These are phyloP conservation scores for Trichoderma cornu-damae DNA, from an alignment of 2,329 filamentous ascomycete genomes.

Conservation along the genomic window DNA sequence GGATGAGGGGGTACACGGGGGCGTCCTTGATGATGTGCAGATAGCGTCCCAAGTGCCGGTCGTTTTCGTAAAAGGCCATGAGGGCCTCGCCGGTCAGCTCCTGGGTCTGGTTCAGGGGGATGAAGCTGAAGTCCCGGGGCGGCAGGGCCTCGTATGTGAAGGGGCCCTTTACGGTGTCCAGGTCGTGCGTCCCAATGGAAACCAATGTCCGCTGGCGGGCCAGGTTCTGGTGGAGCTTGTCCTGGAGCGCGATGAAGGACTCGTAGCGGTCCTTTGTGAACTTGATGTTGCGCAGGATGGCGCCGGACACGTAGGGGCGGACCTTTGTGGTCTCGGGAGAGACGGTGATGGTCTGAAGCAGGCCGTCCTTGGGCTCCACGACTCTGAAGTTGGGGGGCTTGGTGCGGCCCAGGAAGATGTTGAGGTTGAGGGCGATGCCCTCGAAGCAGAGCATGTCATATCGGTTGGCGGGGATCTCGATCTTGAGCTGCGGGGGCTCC, in stretches of 20 bases:
- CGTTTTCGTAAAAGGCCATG: conserved; percentile 93
- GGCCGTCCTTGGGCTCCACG: conserved; percentile 63
- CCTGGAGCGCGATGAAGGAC: conserved; percentile 95
- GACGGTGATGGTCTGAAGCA: conserved; percentile 77
- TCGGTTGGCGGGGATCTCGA: conserved; percentile 94
- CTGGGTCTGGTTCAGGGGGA: conserved; percentile 84
- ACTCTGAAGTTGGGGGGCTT: conserved; percentile 75
- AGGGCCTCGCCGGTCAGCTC: conserved; percentile 82
- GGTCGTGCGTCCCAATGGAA: conserved; percentile 94
- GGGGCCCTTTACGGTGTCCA: conserved; percentile 87
- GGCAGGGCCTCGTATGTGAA: conserved; percentile 94
- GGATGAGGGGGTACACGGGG: conserved; percentile 92
- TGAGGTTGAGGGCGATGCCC: conserved; percentile 90
- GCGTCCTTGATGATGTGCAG: conserved; percentile 92
- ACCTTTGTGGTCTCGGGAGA: conserved; percentile 69
- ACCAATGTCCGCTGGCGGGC: conserved; percentile 89
- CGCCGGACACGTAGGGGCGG: conserved; percentile 81
- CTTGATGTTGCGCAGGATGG: conserved; percentile 82
- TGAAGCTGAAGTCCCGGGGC: conserved; percentile 89
- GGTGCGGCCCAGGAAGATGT: conserved; percentile 80
- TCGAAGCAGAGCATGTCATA: conserved; percentile 96
- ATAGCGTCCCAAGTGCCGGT: conserved; percentile 85
- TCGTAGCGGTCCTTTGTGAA: conserved; percentile 91
- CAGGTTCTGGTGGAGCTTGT: conserved; percentile 95
- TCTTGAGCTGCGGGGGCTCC: conserved; percentile 90